Base-by-base conservation (phyloP, 306 rosid genomes). In the Citrullus mucosospermus region DNA sequence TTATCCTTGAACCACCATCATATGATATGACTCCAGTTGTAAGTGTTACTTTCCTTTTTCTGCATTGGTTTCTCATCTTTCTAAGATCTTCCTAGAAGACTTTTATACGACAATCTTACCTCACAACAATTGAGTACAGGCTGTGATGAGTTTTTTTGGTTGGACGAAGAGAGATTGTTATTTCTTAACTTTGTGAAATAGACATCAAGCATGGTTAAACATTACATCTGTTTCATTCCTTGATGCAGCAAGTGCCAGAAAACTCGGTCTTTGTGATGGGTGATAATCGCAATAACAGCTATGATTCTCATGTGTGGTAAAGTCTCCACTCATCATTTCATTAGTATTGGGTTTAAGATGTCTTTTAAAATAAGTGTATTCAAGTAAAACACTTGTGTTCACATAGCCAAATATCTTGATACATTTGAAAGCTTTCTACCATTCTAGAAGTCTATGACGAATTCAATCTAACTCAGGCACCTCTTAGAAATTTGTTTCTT, bases 241-340 rank as follows among this genome's bases (percentile, higher is more conserved):
- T 53, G 8, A 81, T 71, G 82, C 87, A 96, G 99, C 89, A 84
- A 50, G 98, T 96, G 46, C 98, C 99, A 6, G 90, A 96, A 74
- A 88, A 90, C 73, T 84, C 85, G 4, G 96, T 96, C 10, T 95
- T 96, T 81, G 99, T 92, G 85, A 96, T 96, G 99, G 99, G 98
- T 43, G 99, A 96, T 85, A 96, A 96, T 85, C 93, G 99, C 81
- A 96, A 96, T 76, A 96, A 96, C 88, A 92, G 99, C 89, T 92
- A 96, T 3, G 99, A 96, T 77, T 96, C 99, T 28, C 99, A 92
- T 79, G 96, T 92, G 70, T 96, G 99, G 99, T 96, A 54, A 75
- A 67, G 72, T 5, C 56, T 66, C 18, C 76, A 55, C 57, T 72
- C 68, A 85, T 41, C 76, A 72, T 46, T 25, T 32, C 53, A 51